phyloP scores from a whole-genome alignment of 106 monocot genomes.

The Ottelia alismoides region DNA sequence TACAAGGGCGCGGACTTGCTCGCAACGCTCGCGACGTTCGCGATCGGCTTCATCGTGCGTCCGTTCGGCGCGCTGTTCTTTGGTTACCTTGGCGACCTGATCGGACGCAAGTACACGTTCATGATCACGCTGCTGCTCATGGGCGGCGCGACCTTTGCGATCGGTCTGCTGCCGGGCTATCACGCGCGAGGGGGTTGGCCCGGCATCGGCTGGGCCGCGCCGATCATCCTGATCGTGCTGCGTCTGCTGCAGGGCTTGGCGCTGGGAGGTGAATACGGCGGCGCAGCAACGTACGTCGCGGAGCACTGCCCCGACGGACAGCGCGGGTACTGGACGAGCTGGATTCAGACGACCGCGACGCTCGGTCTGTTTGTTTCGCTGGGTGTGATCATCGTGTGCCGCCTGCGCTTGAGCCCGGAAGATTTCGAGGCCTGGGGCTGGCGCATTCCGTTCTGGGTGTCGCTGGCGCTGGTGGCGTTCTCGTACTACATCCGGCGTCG shows the following conservation, averaged over 20 bases:
- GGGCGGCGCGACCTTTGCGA: neutral
- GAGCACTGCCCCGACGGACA: neutral
- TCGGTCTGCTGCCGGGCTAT: neutral
- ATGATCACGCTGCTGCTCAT: neutral
- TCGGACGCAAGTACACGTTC: neutral
- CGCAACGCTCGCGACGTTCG: neutral
- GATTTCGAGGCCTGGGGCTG: neutral
- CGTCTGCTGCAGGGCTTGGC: neutral
- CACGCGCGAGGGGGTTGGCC: too few relatives aligned
- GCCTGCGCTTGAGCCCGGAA: neutral
- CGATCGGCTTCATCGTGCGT: neutral
- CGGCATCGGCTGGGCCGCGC: too few relatives aligned
- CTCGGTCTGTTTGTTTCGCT: neutral
- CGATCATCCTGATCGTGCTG: too few relatives aligned
- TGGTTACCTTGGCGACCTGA: neutral
- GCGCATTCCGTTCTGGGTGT: neutral
- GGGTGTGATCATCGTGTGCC: too few relatives aligned
- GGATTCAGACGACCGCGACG: neutral
- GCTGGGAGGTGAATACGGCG: neutral
- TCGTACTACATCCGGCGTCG: too few relatives aligned
- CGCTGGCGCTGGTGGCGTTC: too few relatives aligned
- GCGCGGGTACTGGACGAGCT: neutral
- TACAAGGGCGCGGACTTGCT: neutral
- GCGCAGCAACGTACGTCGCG: neutral
- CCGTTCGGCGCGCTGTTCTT: neutral